Evolutionary conservation across 2,329 filamentous ascomycete species (phyloP).

Genomic region (Ciborinia camelliae): DNA sequence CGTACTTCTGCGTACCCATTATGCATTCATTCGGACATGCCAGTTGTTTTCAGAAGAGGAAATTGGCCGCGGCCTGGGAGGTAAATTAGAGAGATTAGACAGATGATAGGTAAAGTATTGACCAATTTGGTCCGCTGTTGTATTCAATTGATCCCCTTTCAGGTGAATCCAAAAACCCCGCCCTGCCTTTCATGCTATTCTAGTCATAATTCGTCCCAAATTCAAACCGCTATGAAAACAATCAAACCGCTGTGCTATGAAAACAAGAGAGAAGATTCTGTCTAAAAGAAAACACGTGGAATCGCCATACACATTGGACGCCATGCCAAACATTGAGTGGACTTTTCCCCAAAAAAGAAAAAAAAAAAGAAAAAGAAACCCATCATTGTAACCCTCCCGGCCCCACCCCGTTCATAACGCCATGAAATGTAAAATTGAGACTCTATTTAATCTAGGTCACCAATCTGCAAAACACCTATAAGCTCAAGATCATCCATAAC

Average conservation of each 20-base stretch:
- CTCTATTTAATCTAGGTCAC: constrained; percentile 22
- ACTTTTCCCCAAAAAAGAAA: neutral
- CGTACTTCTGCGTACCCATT: too few species aligned
- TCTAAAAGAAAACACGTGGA: neutral
- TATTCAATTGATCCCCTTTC: neutral
- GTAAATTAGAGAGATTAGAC: neutral
- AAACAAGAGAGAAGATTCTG: neutral
- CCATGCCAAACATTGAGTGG: neutral
- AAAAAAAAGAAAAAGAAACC: too few species aligned
- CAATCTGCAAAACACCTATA: constrained; percentile 51
- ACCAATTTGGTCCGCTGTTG: neutral
- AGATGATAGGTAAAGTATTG: constrained; percentile 6
- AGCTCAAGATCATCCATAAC: constrained; percentile 47
- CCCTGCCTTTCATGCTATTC: neutral
- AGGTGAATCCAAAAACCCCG: neutral
- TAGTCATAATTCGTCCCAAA: constrained; percentile 6
- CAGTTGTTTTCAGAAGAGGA: neutral
- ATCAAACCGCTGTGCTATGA: neutral
- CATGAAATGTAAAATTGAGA: neutral
- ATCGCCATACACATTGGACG: neutral
- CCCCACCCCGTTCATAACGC: neutral
- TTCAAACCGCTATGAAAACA: neutral
- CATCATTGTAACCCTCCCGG: neutral
- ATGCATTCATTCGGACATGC: too few species aligned
- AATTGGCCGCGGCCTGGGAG: too few species aligned